These are phyloP conservation scores for Viola pubescens DNA, from an alignment of 441 rosid genomes.

Conservation along the genomic window DNA sequence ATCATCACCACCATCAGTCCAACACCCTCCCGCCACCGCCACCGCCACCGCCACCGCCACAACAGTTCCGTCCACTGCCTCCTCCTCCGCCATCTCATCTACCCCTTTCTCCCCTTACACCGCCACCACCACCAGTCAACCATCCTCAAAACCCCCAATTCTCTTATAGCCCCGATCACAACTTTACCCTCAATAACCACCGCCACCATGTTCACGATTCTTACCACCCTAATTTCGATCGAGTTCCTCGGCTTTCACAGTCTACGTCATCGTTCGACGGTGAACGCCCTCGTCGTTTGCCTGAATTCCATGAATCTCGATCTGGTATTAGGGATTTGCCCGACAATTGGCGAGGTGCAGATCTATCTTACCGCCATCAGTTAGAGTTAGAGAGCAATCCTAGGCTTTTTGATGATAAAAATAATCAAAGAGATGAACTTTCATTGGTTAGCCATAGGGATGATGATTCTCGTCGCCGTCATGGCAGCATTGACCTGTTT, in stretches of 20 bases:
- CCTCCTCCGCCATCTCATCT: slow-evolving; percentile 18
- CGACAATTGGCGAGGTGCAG: slow-evolving; percentile 14
- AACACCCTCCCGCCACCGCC: slow-evolving; percentile 15
- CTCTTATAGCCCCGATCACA: slow-evolving; percentile 22
- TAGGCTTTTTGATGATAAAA: neutral
- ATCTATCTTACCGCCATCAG: slow-evolving; percentile 32
- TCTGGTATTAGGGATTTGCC: slow-evolving; percentile 13
- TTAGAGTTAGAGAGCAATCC: slow-evolving; percentile 10
- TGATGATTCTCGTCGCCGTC: slow-evolving; percentile 27
- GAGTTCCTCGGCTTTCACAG: slow-evolving; percentile 12
- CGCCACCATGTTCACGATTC: slow-evolving; percentile 8
- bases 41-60: slow-evolving; percentile 10
- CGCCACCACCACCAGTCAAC: slow-evolving; percentile 20
- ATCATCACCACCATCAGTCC: slow-evolving; percentile 15
- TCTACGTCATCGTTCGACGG: slow-evolving; percentile 16
- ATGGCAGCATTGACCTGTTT: slow-evolving; percentile 15
- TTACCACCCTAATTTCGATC: slow-evolving; percentile 20
- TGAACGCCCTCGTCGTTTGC: slow-evolving; percentile 18
- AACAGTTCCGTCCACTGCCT: slow-evolving; percentile 14
- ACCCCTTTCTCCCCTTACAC: neutral
- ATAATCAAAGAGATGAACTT: neutral
- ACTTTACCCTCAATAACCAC: slow-evolving; percentile 18
- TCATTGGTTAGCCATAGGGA: neutral
- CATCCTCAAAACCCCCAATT: slow-evolving; percentile 29
- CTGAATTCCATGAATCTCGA: slow-evolving; percentile 17